phyloP scores from a whole-genome alignment of 2,329 filamentous ascomycete genomes.

The Blastomyces emzantsi region DNA sequence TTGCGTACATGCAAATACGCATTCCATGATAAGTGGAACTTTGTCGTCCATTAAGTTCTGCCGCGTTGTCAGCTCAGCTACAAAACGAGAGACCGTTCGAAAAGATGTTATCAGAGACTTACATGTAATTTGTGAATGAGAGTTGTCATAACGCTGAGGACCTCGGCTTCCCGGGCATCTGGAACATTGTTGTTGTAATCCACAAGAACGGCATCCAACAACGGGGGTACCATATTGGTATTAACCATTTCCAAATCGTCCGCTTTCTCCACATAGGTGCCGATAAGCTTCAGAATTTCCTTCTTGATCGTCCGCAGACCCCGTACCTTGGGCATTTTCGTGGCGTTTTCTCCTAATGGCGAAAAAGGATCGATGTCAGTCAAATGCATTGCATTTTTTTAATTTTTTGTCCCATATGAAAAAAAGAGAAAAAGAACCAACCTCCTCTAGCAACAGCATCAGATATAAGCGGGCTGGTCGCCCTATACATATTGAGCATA shows the following conservation, averaged over 20 bases:
- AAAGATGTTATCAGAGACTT: conserved; percentile 51
- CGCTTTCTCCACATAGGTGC: conserved; percentile 96
- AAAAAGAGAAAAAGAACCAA: conserved; percentile 30
- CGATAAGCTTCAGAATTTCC: conserved; percentile 96
- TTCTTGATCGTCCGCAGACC: conserved; percentile 98
- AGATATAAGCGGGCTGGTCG: conserved; percentile 92
- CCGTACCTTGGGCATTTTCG: conserved; percentile 94
- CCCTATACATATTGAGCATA: conserved; percentile 98
- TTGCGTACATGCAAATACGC: conserved; percentile 94
- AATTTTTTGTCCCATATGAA: no score
- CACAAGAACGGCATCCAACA: conserved; percentile 84
- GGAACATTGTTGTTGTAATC: conserved; percentile 98
- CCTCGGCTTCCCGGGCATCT: conserved; percentile 90
- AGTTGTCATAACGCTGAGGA: conserved; percentile 93
- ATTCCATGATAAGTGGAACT: conserved; percentile 95
- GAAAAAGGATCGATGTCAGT: background rate
- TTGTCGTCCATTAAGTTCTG: conserved; percentile 96
- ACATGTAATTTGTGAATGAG: conserved; percentile 95
- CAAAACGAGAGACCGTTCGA: conserved; percentile 10
- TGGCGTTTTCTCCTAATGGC: conserved; percentile 69
- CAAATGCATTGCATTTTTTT: background rate
- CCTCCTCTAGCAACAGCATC: conserved; percentile 81
- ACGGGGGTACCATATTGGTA: conserved; percentile 86
- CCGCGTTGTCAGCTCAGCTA: conserved; percentile 26
- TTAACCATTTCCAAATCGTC: conserved; percentile 93